Base-by-base conservation (phyloP, 1,284 basidiomycete species). In the Ceratobasidium sp. region DNA sequence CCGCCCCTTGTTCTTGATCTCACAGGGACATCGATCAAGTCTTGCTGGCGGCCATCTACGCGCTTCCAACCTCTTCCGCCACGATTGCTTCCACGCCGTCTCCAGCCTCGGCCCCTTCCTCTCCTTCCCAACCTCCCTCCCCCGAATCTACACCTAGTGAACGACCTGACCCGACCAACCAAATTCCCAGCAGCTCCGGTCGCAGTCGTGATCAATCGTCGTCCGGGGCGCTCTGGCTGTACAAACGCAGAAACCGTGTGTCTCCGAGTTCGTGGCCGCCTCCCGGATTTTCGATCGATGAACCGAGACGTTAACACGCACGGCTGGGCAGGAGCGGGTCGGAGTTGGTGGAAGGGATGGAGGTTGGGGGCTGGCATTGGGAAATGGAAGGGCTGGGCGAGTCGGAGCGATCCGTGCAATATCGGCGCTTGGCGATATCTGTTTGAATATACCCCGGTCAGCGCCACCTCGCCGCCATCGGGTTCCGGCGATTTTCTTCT, bases 361-460 rank as follows among this genome's bases (percentile, higher is more conserved):
- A 34, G 34, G n/a, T 14, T 37, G 68, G 11, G n/a, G 48, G 22
- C 8, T 71, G 68, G 68, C 9, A 49, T 49, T 41, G 39, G 54
- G 0, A 31, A 39, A 29, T 8, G 29, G 34, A 41, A 19, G 56
- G 9, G 11, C 16, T 22, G 34, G 48, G 29, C 14, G 43, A 48
- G 19, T 8, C 11, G 43, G 46, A 71, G 39, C 19, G 54, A 71
- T 31, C 68, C 68, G 37, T 41, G 54, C 53, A 71, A 71, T 54
- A 59, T 71, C 22, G 68, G 59, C 34, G 54, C 68, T 2, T 69
- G 65, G 65, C 49, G 22, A 13, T 71, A 59, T 48, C 68, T 54
- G 29, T 59, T 71, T 27, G 68, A 71, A 8, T n/a, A n/a, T n/a
- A 59, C 51, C 19, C 54, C 68, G 2, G 22, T 71, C 14, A 46